A percentile compares a stretch with the other conserved stretches of the same genome.
phyloP scores from a whole-genome alignment of 2,329 filamentous ascomycete genomes.

The Hypoxylon sp. region DNA sequence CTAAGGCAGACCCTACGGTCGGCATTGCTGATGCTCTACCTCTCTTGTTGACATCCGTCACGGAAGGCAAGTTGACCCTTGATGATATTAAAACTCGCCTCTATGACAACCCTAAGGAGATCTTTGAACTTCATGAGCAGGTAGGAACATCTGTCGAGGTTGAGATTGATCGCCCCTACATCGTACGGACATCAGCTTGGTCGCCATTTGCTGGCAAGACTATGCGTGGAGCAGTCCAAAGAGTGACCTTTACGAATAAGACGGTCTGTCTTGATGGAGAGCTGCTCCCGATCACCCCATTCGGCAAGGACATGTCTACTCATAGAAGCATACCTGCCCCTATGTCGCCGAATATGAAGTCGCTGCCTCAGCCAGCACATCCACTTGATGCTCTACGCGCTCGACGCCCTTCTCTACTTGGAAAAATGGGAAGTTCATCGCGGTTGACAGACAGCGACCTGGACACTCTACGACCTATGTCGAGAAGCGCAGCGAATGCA shows the following conservation, averaged over 20 bases:
- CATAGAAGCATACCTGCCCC: constrained; percentile 64
- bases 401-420: constrained; percentile 52
- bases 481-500: constrained; percentile 46
- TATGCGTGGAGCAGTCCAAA: constrained; percentile 77
- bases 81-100: constrained; percentile 78
- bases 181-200: constrained; percentile 67
- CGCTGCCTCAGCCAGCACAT: constrained; percentile 56
- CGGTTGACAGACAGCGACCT: constrained; percentile 53
- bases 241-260: constrained; percentile 79
- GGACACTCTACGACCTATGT: constrained; percentile 44
- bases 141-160: constrained; percentile 78
- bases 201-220: constrained; percentile 78
- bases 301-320: constrained; percentile 81
- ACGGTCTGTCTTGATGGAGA: constrained; percentile 81
- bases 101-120: constrained; percentile 82
- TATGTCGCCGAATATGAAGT: constrained; percentile 69
- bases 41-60: constrained; percentile 79
- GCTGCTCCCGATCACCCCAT: constrained; percentile 64
- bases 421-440: constrained; percentile 40
- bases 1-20: constrained; percentile 67
- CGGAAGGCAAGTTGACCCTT: constrained; percentile 77
- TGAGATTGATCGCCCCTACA: constrained; percentile 78
- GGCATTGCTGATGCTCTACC: constrained; percentile 81
- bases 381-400: constrained; percentile 52
- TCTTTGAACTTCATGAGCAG: constrained; percentile 86